A percentile compares a stretch with the other conserved stretches of the same genome.
These are phyloP conservation scores for Carex kokanica DNA, from an alignment of 176 grass and related monocot species.

Conservation along the genomic window DNA sequence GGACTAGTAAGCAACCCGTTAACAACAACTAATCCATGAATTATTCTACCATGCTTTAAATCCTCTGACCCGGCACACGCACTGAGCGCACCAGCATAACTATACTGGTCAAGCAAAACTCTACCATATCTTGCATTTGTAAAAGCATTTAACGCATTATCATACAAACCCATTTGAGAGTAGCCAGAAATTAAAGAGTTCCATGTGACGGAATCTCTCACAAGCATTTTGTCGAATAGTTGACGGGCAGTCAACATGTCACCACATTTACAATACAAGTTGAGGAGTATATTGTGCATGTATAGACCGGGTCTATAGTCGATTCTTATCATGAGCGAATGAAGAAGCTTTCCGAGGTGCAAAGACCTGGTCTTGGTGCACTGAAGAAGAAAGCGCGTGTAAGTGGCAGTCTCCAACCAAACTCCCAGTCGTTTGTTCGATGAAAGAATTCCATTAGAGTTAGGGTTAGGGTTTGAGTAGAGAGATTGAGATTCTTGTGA, in stretches of 20 bases:
- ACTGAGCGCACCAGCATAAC: constrained; percentile 35
- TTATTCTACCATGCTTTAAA: constrained; percentile 26
- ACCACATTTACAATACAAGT: constrained; percentile 34
- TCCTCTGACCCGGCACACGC: constrained; percentile 30
- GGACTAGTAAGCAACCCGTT: constrained; percentile 34
- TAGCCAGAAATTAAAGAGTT: constrained; percentile 54
- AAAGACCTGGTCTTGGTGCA: constrained; percentile 39
- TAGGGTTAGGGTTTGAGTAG: no score
- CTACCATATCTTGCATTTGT: constrained; percentile 24
- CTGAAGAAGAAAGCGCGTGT: constrained; percentile 33
- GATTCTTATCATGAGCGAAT: constrained; percentile 66
- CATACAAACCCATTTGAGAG: constrained; percentile 9
- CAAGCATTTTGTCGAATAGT: constrained; percentile 57
- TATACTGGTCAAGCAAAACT: constrained; percentile 33
- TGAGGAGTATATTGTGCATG: constrained; percentile 51
- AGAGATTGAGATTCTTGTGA: neutral
- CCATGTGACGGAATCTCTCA: constrained; percentile 50
- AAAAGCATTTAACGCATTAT: constrained; percentile 39
- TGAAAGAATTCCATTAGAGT: neutral
- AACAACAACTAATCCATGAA: constrained; percentile 54
- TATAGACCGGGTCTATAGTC: constrained; percentile 34
- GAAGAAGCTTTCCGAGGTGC: constrained; percentile 40
- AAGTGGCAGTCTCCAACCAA: constrained; percentile 33
- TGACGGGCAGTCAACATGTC: constrained; percentile 33
- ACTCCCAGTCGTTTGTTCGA: neutral